These are phyloP conservation scores for Turnera subulata DNA, from an alignment of 345 rosid genomes.

Conservation along the genomic window DNA sequence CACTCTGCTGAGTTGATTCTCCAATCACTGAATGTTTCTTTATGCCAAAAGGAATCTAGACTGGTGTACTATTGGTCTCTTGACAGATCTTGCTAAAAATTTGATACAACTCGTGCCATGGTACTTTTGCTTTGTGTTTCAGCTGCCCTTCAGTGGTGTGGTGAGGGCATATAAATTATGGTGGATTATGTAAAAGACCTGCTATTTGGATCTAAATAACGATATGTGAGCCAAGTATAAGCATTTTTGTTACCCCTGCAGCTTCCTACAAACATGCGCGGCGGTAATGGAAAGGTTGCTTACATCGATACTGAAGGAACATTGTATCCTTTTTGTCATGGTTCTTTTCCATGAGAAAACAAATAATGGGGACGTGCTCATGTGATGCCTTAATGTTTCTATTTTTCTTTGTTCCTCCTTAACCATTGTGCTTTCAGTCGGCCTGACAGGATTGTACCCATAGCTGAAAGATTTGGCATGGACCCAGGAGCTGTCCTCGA, in stretches of 20 bases:
- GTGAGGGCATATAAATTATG: no score
- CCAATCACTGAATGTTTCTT: background rate
- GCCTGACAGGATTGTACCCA: constrained; percentile 77
- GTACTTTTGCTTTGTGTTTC: background rate
- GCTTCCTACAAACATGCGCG: constrained; percentile 83
- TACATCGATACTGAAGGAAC: constrained; percentile 89
- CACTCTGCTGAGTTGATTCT: background rate
- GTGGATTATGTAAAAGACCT: background rate
- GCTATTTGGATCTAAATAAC: background rate
- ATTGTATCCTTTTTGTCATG: constrained; percentile 53
- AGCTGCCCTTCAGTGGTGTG: background rate
- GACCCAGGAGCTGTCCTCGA: constrained; percentile 95
- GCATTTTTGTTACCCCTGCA: constrained; percentile 24
- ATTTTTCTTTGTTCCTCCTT: constrained; percentile 25
- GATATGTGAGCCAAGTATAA: background rate
- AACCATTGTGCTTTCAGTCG: constrained; percentile 49
- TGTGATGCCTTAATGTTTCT: background rate
- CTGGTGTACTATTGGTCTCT: background rate
- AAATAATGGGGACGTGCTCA: background rate
- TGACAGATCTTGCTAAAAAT: background rate
- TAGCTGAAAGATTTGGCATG: constrained; percentile 99
- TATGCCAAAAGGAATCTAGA: no score
- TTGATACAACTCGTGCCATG: background rate
- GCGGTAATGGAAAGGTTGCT: constrained; percentile 95
- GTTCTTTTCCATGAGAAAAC: background rate